Conservation (phyloP, 73 alveolate species). For the Stentor roeselii region DNA sequence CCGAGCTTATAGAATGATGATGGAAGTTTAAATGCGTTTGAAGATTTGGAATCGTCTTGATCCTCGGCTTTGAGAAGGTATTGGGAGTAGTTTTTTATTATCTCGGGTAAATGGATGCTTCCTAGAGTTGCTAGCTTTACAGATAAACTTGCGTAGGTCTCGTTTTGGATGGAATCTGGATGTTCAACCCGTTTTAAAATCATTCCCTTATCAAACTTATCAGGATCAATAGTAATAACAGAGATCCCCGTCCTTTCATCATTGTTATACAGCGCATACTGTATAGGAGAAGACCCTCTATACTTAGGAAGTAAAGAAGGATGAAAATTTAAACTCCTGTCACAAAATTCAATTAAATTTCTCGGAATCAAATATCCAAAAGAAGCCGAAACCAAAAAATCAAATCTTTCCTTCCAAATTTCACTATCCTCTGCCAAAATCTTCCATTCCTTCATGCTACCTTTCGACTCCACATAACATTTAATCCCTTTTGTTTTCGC, state of each 20-base stretch:
- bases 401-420: neutral
- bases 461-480: neutral
- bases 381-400: slow-evolving; percentile 45
- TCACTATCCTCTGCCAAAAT: neutral
- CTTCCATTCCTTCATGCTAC: slow-evolving; percentile 4
- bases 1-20: neutral
- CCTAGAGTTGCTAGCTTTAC: neutral
- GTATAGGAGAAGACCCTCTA: slow-evolving; percentile 84
- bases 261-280: slow-evolving; percentile 56
- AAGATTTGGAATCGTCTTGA: neutral
- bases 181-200: slow-evolving; percentile 41
- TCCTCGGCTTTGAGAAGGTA: neutral
- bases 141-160: neutral
- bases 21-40: slow-evolving; percentile 34
- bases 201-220: slow-evolving; percentile 75
- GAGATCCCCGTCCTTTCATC: slow-evolving; percentile 75
- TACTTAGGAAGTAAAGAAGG: slow-evolving; percentile 80
- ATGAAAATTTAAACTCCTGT: slow-evolving; percentile 58
- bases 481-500: neutral
- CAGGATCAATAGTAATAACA: slow-evolving; percentile 60
- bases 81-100: neutral
- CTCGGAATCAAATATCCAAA: slow-evolving; percentile 66
- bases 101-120: neutral
- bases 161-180: neutral
- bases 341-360: slow-evolving; percentile 28